A percentile compares a stretch with the other conserved stretches of the same genome.
These are phyloP conservation scores for Cyberlindnera xishuangbannaensis DNA, from an alignment of 805 yeast genomes.

Conservation along the genomic window DNA sequence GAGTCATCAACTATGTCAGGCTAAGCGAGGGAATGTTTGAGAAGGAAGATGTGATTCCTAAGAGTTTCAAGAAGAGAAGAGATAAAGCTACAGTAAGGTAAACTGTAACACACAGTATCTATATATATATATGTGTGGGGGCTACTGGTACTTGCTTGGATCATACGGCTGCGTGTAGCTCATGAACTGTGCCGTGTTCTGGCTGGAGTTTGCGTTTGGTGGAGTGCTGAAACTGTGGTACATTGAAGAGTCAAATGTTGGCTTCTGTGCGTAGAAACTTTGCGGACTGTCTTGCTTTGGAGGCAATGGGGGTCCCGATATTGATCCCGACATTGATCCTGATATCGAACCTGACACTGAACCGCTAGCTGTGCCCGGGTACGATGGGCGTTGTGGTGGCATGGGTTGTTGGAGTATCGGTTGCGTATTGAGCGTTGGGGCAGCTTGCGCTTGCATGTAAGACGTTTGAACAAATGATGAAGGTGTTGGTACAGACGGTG, in stretches of 20 bases:
- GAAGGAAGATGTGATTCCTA: slow-evolving; percentile 25
- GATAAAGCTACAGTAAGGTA: too few species aligned
- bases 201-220: too few species aligned
- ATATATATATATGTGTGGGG: too few species aligned
- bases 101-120: too few species aligned
- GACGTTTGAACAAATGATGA: slow-evolving; percentile 3
- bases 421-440: too few species aligned
- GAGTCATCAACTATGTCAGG: slow-evolving; percentile 62
- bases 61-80: too few species aligned
- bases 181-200: too few species aligned
- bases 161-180: slow-evolving; percentile 33
- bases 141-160: slow-evolving; percentile 14
- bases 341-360: not conserved
- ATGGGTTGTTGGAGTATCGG: too few species aligned
- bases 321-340: too few species aligned
- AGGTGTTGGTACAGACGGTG: slow-evolving; percentile 7
- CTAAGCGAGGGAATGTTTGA: slow-evolving; percentile 46
- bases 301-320: slow-evolving; percentile 4
- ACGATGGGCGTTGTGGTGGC: not conserved
- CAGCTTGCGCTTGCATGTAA: too few species aligned
- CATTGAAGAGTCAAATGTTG: slow-evolving; percentile 1
- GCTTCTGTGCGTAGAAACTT: not conserved
- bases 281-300: slow-evolving; percentile 4
- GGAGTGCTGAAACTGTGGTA: slow-evolving; percentile 4
- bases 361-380: slow-evolving; percentile 1